A percentile compares a stretch with the other conserved stretches of the same genome.
Evolutionary conservation across 1,284 basidiomycete genomes (phyloP).

Genomic region (Tranzscheliella williamsii): DNA sequence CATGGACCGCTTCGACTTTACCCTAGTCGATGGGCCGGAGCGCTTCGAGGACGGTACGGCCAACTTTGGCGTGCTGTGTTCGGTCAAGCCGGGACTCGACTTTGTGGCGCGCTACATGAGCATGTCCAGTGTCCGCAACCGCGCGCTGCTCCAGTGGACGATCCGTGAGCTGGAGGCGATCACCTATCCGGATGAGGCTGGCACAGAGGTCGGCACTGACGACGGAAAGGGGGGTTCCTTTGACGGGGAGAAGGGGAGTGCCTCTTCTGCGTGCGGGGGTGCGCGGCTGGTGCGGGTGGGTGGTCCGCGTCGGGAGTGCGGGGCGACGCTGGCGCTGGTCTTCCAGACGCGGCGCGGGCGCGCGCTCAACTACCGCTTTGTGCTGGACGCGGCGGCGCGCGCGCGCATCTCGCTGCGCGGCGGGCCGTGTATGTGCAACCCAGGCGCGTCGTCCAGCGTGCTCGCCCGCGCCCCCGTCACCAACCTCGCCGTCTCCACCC

Average conservation of each 20-base stretch:
- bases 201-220: neutral
- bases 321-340: conserved; percentile 9
- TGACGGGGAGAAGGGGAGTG: neutral
- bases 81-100: conserved; percentile 8
- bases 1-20: conserved; percentile 21
- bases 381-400: conserved; percentile 10
- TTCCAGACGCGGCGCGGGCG: neutral
- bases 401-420: conserved; percentile 16
- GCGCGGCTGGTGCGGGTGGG: conserved; percentile 1
- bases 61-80: conserved; percentile 6
- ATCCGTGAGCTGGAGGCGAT: conserved; percentile 7
- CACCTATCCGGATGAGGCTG: conserved; percentile 2
- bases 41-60: conserved; percentile 24
- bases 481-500: conserved; percentile 2
- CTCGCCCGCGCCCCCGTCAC: conserved; percentile 15
- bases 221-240: neutral
- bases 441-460: conserved; percentile 10
- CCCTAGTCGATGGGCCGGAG: conserved; percentile 7
- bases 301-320: neutral
- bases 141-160: conserved; percentile 6
- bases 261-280: neutral
- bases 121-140: neutral
- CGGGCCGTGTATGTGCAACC: conserved; percentile 29
- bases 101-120: conserved; percentile 9
- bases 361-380: conserved; percentile 17